Evolutionary conservation across 108 stramenopile genomes (phyloP).

Genomic region (Schizochytrium sp.): DNA sequence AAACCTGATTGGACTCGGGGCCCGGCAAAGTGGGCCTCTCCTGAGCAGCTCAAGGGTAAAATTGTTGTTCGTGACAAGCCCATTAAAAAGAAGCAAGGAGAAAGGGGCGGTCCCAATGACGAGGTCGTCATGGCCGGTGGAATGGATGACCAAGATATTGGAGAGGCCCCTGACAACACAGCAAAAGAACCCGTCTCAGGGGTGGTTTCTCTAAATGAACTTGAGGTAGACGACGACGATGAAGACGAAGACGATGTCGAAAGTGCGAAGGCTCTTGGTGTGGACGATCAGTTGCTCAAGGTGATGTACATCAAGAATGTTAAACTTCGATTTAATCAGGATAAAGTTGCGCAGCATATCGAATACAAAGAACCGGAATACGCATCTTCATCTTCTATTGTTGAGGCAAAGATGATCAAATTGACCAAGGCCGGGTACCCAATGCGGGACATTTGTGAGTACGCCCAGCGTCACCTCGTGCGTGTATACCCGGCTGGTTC

Average conservation of each 20-base stretch:
- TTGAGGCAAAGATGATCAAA: constrained; percentile 33
- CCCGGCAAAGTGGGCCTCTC: constrained; percentile 77
- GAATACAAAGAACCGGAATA: not conserved
- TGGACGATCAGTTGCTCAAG: constrained; percentile 69
- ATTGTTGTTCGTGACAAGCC: constrained; percentile 63
- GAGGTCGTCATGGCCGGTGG: not conserved
- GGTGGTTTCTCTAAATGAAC: not conserved
- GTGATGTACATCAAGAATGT: constrained; percentile 73
- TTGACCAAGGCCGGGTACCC: not conserved
- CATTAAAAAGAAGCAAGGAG: not conserved
- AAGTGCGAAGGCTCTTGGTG: constrained; percentile 68
- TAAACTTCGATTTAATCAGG: constrained; percentile 71
- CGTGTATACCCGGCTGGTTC: constrained; percentile 51
- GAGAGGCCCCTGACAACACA: not conserved
- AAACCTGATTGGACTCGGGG: constrained; percentile 63
- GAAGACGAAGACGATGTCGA: constrained; percentile 65
- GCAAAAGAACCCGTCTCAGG: not conserved
- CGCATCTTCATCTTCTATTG: constrained; percentile 2
- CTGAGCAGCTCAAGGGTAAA: constrained; percentile 79
- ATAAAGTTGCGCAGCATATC: not conserved
- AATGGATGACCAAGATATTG: not conserved
- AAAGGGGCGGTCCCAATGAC: not conserved
- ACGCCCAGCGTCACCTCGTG: constrained; percentile 55
- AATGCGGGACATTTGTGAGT: not conserved
- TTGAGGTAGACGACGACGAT: constrained; percentile 61